These are phyloP conservation scores for Psilocybe subaeruginosa DNA, from an alignment of 768 basidiomycete species.

Conservation along the genomic window DNA sequence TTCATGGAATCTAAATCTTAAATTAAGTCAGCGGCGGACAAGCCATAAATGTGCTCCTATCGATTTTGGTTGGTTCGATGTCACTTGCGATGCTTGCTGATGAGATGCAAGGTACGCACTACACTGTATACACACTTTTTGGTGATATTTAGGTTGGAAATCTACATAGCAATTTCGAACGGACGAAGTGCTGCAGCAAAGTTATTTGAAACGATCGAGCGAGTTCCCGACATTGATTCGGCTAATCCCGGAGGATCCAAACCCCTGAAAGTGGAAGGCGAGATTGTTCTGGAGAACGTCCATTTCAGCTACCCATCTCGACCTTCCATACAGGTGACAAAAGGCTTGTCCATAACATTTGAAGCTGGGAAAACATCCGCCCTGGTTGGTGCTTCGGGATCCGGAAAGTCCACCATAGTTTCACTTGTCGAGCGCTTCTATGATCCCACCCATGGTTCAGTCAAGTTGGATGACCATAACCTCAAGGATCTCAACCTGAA, in stretches of 20 bases:
- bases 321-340: slow-evolving; percentile 17
- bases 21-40: slow-evolving; percentile 60
- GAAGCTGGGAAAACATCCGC: slow-evolving; percentile 66
- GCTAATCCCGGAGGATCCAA: slow-evolving; percentile 65
- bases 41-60: slow-evolving; percentile 83
- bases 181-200: slow-evolving; percentile 94
- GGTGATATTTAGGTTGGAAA: no score
- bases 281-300: slow-evolving; percentile 25
- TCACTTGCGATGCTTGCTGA: slow-evolving; percentile 84
- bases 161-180: slow-evolving; percentile 61
- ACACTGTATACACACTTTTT: slow-evolving; percentile 4
- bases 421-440: slow-evolving; percentile 80
- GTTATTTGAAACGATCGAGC: slow-evolving; percentile 85
- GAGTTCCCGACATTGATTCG: slow-evolving; percentile 86
- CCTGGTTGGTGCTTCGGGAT: slow-evolving; percentile 84
- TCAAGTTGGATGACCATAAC: slow-evolving; percentile 55
- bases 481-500: slow-evolving; percentile 57
- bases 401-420: slow-evolving; percentile 83
- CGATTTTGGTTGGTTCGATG: slow-evolving; percentile 89
- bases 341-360: slow-evolving; percentile 17
- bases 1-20: not conserved
- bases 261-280: slow-evolving; percentile 67
- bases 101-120: slow-evolving; percentile 71
- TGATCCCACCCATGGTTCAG: slow-evolving; percentile 62
- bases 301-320: slow-evolving; percentile 20